Base-by-base conservation (phyloP, 208 protist species). In the Leishmania tarentolae region DNA sequence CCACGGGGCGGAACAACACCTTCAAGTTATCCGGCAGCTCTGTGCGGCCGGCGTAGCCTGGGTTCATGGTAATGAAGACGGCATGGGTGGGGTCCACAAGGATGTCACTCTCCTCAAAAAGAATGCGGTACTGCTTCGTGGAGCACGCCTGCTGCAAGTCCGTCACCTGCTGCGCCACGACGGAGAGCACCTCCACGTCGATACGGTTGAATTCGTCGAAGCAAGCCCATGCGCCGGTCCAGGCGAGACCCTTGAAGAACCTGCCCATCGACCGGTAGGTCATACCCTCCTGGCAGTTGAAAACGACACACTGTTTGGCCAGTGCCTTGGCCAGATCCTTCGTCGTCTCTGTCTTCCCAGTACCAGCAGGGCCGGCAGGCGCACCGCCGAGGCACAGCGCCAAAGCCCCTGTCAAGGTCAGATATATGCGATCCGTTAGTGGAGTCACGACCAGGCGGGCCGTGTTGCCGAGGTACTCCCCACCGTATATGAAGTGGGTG, bases 171-270 rank as follows among this genome's bases (percentile, higher is more conserved):
- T 98, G 96, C 52, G 98, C 98, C 73, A 99, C 95, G 24, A 99
- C 98, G 46, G 98, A 99, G 42, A 99, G 92, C 85, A 99, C 98
- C 88, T 99, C 98, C 35, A 99, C 95, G 83, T 99, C 98, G 90
- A 99, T 99, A 83, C 99, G 95, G 88, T 99, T 99, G 93, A 99
- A 99, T 92, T 99, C 99, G 91, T 99, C 99, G 87, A 99, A 99
- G 92, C 98, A 99, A 19, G 98, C 95, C 98, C 98, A 99, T 37
- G 98, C 98, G 53, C 98, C 98, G 21, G 96, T 93, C 94, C 96
- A 98, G n/a, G 97, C 98, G 40, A 99, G 94, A 31, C 98, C 98
- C 63, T 99, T 99, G 92, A 99, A 99, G 86, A 99, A 99, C 90
- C 99, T 99, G 69, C 91, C 97, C 98, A 99, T 99, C 17, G 98